These are phyloP conservation scores for Coemansia sp. DNA, from an alignment of 192 early-diverging fungal genomes.

Conservation along the genomic window DNA sequence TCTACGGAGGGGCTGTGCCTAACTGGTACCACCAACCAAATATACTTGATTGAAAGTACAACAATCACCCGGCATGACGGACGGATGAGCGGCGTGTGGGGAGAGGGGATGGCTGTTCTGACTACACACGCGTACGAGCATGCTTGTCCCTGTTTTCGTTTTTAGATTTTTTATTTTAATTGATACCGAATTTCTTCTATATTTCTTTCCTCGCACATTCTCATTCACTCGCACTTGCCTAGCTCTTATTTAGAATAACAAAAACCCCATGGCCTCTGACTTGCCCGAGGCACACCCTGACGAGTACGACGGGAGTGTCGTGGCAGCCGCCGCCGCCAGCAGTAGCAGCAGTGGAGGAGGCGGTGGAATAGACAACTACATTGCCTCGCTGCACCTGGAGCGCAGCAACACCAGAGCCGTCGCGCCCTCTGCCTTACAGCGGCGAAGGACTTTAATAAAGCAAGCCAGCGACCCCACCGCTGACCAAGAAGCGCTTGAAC, in stretches of 20 bases:
- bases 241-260: not conserved
- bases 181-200: not conserved
- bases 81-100: not conserved
- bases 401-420: slow-evolving; percentile 42
- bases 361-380: slow-evolving; percentile 31
- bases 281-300: not conserved
- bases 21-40: not conserved
- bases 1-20: not conserved
- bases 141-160: not conserved
- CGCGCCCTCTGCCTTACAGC: slow-evolving; percentile 16
- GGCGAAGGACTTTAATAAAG: slow-evolving; percentile 49
- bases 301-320: not conserved
- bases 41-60: too few species aligned
- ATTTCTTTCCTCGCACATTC: not conserved
- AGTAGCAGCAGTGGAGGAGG: slow-evolving; percentile 13
- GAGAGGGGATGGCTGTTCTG: not conserved
- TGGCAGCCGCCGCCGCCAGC: not conserved
- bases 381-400: slow-evolving; percentile 46
- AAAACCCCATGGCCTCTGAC: not conserved
- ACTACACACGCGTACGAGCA: not conserved
- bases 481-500: slow-evolving; percentile 54
- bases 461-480: slow-evolving; percentile 48
- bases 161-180: too few species aligned
- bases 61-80: not conserved
- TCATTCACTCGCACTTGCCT: not conserved